phyloP scores from a whole-genome alignment of 2,329 filamentous ascomycete species.

The Herpotrichia juniperi region DNA sequence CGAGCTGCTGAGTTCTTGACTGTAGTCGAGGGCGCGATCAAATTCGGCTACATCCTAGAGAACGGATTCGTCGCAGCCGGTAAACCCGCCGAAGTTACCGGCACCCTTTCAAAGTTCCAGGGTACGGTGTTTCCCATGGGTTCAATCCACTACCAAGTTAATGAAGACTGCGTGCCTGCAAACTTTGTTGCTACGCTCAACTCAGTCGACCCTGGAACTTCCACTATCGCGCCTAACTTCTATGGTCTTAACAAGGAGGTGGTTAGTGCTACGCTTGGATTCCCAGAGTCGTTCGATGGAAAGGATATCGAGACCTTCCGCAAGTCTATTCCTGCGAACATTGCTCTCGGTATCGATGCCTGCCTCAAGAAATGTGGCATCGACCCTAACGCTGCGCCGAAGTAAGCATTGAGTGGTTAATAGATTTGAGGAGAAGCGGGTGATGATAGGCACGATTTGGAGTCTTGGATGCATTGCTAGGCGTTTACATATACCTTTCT shows the following conservation, averaged over 20 bases:
- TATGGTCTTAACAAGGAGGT: conserved; percentile 47
- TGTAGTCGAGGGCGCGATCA: conserved; percentile 49
- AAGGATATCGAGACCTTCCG: conserved; percentile 45
- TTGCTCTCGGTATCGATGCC: conserved; percentile 59
- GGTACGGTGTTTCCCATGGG: conserved; percentile 56
- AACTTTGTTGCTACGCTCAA: conserved; percentile 53
- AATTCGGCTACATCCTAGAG: conserved; percentile 55
- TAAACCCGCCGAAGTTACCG: conserved; percentile 47
- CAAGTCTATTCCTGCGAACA: conserved; percentile 51
- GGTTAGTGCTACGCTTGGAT: conserved; percentile 46
- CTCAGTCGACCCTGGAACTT: conserved; percentile 51
- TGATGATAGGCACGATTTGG: too few species aligned
- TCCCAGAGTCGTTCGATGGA: conserved; percentile 40
- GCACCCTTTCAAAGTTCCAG: conserved; percentile 48
- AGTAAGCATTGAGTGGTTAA: too few species aligned
- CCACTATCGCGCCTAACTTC: conserved; percentile 51
- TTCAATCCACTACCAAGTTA: conserved; percentile 57
- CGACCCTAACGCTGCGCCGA: not conserved
- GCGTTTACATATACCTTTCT: too few species aligned
- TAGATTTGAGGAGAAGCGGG: too few species aligned
- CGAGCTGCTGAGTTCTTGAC: conserved; percentile 57
- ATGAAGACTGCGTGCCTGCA: conserved; percentile 52
- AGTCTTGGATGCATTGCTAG: too few species aligned
- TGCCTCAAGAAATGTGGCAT: conserved; percentile 58
- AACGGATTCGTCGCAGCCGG: conserved; percentile 47